phyloP scores from a whole-genome alignment of 2,329 filamentous ascomycete genomes.

The Monosporascus sp. region DNA sequence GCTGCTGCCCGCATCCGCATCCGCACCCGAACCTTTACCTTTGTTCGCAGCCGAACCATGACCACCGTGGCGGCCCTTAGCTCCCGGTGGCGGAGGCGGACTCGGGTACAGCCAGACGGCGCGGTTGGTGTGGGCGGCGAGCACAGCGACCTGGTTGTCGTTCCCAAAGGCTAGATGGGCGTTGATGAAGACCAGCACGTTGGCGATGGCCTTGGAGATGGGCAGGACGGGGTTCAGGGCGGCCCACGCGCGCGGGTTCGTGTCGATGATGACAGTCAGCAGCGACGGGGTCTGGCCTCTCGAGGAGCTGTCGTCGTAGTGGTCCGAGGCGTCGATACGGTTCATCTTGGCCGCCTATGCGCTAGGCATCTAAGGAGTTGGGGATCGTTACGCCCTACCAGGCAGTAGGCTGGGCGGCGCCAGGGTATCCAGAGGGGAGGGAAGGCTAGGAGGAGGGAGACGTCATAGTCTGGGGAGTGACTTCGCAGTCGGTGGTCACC shows the following conservation, averaged over 20 bases:
- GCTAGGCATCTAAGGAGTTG: not conserved
- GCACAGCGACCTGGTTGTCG: constrained; percentile 84
- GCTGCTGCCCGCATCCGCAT: constrained; percentile 6
- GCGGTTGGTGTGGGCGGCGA: constrained; percentile 82
- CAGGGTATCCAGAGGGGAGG: not conserved
- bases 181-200: constrained; percentile 93
- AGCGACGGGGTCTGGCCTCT: constrained; percentile 67
- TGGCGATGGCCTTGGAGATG: constrained; percentile 76
- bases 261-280: constrained; percentile 87
- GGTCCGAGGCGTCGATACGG: constrained; percentile 52
- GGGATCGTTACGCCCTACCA: no score
- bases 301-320: constrained; percentile 50
- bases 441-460: not conserved
- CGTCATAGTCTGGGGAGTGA: not conserved
- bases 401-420: no score
- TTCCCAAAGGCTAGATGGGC: constrained; percentile 93
- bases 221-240: constrained; percentile 69
- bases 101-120: constrained; percentile 86
- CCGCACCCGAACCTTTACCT: not conserved
- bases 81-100: constrained; percentile 4
- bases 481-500: not conserved
- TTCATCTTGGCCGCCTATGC: constrained; percentile 39
- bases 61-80: constrained; percentile 17
- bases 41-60: constrained; percentile 19
- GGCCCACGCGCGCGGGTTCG: constrained; percentile 92